phyloP scores from a whole-genome alignment of 768 basidiomycete genomes.

The Trametopsis cervina region DNA sequence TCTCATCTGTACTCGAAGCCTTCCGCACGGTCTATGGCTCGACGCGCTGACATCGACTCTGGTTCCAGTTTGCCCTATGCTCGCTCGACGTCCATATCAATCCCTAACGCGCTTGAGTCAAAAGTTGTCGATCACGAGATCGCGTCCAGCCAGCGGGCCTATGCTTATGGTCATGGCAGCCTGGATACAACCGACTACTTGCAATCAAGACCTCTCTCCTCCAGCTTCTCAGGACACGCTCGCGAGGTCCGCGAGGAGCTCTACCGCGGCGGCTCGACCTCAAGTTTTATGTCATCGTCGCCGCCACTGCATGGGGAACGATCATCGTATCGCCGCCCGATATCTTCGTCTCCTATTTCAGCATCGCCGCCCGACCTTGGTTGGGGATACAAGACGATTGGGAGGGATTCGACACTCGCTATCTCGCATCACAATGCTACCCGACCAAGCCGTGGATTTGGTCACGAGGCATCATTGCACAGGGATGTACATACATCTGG shows the following conservation, averaged over 20 bases:
- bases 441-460: neutral
- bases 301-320: neutral
- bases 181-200: neutral
- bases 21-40: neutral
- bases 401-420: neutral
- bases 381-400: neutral
- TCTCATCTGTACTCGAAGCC: neutral
- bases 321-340: neutral
- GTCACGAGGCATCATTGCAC: neutral
- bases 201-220: neutral
- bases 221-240: neutral
- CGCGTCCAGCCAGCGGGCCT: neutral
- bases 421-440: neutral
- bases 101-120: neutral
- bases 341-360: neutral
- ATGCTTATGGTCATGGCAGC: neutral
- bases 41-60: neutral
- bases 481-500: neutral
- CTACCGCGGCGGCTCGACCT: neutral
- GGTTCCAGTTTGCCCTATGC: neutral
- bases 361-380: neutral
- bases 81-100: neutral
- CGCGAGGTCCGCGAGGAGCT: too few relatives aligned
- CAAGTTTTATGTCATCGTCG: neutral
- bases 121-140: neutral